These are phyloP conservation scores for Linanthus parryae DNA, from an alignment of 148 eudicot species.

Conservation along the genomic window DNA sequence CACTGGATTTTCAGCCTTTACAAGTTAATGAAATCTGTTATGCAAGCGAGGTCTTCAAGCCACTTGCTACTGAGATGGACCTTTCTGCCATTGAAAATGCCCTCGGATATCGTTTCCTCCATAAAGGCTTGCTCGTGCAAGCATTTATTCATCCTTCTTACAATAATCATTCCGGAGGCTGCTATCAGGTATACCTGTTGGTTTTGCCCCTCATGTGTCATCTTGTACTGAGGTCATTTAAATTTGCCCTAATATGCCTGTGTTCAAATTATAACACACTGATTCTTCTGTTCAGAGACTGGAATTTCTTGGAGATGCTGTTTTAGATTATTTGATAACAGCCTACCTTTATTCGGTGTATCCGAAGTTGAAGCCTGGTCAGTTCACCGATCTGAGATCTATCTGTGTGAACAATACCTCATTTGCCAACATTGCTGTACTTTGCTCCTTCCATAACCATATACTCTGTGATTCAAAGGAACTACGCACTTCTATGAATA, in stretches of 20 bases:
- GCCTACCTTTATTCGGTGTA: constrained; percentile 76
- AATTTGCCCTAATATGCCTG: no score
- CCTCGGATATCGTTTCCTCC: constrained; percentile 51
- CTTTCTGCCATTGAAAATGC: constrained; percentile 46
- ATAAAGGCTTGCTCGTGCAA: constrained; percentile 80
- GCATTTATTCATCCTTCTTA: constrained; percentile 93
- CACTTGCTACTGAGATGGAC: constrained; percentile 45
- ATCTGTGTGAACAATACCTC: constrained; percentile 58
- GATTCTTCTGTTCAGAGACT: constrained; percentile 56
- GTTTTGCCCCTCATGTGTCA: neutral
- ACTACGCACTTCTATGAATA: constrained; percentile 44
- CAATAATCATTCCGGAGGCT: constrained; percentile 69
- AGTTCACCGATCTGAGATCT: constrained; percentile 91
- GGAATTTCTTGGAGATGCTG: constrained; percentile 98
- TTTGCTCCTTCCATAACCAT: constrained; percentile 43
- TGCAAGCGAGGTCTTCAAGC: constrained; percentile 50
- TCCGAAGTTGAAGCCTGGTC: constrained; percentile 87
- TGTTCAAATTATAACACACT: constrained; percentile 9
- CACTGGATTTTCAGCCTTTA: constrained; percentile 47
- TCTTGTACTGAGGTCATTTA: neutral
- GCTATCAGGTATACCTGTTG: constrained; percentile 84
- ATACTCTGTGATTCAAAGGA: constrained; percentile 46
- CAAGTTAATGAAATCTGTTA: constrained; percentile 53
- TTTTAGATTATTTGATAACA: constrained; percentile 87
- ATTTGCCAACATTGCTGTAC: constrained; percentile 68